Base-by-base conservation (phyloP, 176 grass and related monocot species). In the Ensete glaucum region DNA sequence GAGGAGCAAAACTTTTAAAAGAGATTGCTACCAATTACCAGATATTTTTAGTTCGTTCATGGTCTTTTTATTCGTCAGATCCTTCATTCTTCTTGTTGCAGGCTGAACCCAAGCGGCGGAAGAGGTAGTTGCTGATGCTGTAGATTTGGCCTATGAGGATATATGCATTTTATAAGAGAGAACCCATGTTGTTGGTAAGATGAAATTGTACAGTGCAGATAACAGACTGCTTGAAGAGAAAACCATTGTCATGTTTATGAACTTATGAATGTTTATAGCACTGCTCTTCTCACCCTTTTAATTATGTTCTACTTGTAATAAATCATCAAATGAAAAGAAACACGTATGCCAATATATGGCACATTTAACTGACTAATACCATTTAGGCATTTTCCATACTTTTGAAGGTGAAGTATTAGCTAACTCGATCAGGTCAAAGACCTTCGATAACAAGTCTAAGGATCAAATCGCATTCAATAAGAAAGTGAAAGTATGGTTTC, bases 91-190 rank as follows among this genome's bases (percentile, higher is more conserved):
- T 8, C 67, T 49, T 68, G 60, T 59, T 82, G 84, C 77, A 96
- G 92, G 83, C 72, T 68, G 92, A 92, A 52, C 55, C 85, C 64
- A 96, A 96, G 67, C 87, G 83, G 78, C 75, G 81, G 72, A 96
- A 96, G 81, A 87, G 81, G 83, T 96, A 83, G 88, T 64, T 74
- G 68, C n/a, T 59, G 25, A 24, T 10, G 48, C 10, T 60, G 5
- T 59, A 79, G 59, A 19, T 73, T 52, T 81, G 58, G 74, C 63
- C 58, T 73, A 19, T 64, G 64, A 71, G 65, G 83, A 81, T 50
- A 65, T 79, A 71, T 43, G 25, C 74, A 76, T 67, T 81, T 68
- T 73, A 80, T 77, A 70, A 81, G 14, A 55, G 27, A 50, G 82
- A 79, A 81, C 75, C 76, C 81, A 14, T 73, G 15, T 65, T 83